Base-by-base conservation (phyloP, 176 grass and related monocot species). In the Juncus effusus region DNA sequence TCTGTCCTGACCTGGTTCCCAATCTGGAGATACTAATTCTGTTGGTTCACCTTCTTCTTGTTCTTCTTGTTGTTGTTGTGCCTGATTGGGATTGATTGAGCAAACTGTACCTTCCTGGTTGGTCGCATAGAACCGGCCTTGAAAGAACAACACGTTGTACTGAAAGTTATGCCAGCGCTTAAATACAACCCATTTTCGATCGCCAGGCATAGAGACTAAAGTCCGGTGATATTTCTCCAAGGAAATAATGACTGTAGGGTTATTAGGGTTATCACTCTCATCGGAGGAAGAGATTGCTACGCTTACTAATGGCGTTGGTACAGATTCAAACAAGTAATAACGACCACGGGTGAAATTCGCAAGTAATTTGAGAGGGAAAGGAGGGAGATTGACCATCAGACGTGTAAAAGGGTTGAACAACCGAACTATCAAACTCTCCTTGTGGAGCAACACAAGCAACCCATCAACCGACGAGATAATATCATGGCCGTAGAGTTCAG, bases 361-460 rank as follows among this genome's bases (percentile, higher is more conserved):
- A 14, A 12, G 5, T 6, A 58, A 40, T 54, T 53, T 6, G 39
- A 40, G 2, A 16, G 64, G 63, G 3, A 82, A 47, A 16, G 40
- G 13, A 15, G 80, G 65, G 28, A 82, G 52, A 6, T 77, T 58
- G 8, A 69, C 47, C 42, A 62, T 2, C 15, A 9, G 53, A 19
- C 74, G 13, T 28, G 59, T 77, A 59, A 82, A 82, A 51, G 74
- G 74, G 52, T 77, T 74, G 3, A 82, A 56, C 13, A 82, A 38
- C 38, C 74, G 80, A 16, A 72, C 41, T 1, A 14, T 37, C 41
- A 49, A 49, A 12, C 3, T 6, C 9, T 6, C 38, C 47, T 77
- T 64, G 62, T 77, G 38, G 13, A 82, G 2, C 2, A 82, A 65
- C 19, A 55, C 19, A 60, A 64, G 64, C 7, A 67, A 42, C 11